phyloP scores from a whole-genome alignment of 345 rosid genomes.

The Abelmoschus esculentus region DNA sequence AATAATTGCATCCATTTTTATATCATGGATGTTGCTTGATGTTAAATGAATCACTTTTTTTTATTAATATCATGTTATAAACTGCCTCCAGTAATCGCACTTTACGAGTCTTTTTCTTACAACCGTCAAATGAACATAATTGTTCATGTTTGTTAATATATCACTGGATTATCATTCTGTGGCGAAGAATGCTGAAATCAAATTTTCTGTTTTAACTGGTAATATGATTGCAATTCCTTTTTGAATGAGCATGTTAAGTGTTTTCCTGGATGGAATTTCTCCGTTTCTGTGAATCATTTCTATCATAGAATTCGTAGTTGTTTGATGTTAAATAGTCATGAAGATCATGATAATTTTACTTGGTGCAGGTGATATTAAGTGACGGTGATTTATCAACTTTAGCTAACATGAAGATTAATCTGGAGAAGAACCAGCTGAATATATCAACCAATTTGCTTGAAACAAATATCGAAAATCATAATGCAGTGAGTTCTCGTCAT shows the following conservation, averaged over 20 bases:
- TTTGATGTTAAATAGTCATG: not conserved
- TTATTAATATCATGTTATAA: not conserved
- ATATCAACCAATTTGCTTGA: conserved; percentile 16
- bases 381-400: conserved; percentile 73
- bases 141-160: not conserved
- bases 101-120: not conserved
- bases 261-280: not conserved
- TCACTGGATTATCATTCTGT: conserved; percentile 6
- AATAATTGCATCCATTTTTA: not conserved
- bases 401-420: conserved; percentile 64
- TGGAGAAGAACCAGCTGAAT: conserved; percentile 42
- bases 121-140: not conserved
- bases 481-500: conserved; percentile 33
- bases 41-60: conserved; percentile 5
- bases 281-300: not conserved
- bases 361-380: conserved; percentile 57
- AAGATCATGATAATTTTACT: not conserved
- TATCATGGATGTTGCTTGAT: not conserved
- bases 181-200: not conserved
- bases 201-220: not conserved
- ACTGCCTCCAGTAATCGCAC: not conserved
- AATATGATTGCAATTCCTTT: not conserved
- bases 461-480: conserved; percentile 20
- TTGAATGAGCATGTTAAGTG: not conserved
- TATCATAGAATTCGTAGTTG: not conserved